These are phyloP conservation scores for Paraphysoderma sedebokerense DNA, from an alignment of 371 early-diverging fungal genomes.

Conservation along the genomic window DNA sequence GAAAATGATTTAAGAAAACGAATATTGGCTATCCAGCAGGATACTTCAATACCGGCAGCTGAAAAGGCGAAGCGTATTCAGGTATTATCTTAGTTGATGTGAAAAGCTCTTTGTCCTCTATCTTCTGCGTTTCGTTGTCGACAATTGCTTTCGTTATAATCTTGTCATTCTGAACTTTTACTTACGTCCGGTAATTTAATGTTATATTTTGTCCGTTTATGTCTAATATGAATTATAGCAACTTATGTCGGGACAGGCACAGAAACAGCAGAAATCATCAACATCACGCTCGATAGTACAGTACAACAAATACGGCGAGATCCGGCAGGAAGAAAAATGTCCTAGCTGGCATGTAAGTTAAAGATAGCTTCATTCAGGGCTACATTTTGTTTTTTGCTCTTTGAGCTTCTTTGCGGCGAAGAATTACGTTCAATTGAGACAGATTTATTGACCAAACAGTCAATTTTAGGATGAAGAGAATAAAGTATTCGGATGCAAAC, in stretches of 20 bases:
- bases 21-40: neutral
- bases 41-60: neutral
- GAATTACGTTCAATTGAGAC: neutral
- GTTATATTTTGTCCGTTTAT: neutral
- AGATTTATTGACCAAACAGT: constrained; percentile 6
- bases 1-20: neutral
- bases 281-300: neutral
- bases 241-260: neutral
- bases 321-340: constrained; percentile 9
- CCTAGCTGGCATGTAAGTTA: constrained; percentile 17
- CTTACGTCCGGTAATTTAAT: neutral
- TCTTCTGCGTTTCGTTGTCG: neutral
- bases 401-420: neutral
- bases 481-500: constrained; percentile 63
- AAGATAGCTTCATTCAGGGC: neutral
- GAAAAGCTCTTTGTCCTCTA: neutral
- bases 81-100: neutral
- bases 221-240: neutral
- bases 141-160: too few relatives aligned
- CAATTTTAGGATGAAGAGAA: constrained; percentile 22
- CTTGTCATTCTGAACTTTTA: too few relatives aligned
- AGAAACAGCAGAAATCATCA: neutral
- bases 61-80: constrained; percentile 4
- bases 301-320: neutral
- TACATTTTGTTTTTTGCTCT: constrained; percentile 1